phyloP scores from a whole-genome alignment of 2,329 filamentous ascomycete genomes.

The Blumeria graminis region DNA sequence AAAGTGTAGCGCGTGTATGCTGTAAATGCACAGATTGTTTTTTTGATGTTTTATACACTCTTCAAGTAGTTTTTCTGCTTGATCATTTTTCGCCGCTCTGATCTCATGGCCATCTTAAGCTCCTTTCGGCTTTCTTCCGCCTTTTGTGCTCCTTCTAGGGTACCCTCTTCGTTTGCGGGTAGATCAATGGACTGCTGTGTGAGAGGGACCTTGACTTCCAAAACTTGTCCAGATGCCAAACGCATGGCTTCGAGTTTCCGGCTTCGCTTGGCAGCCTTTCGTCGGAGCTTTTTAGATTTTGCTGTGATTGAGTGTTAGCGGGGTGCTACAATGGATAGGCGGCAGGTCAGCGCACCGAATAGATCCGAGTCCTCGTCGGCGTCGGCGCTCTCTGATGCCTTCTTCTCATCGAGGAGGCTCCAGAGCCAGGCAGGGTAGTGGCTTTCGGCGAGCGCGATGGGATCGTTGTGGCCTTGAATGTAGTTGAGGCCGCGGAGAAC shows the following conservation, averaged over 20 bases:
- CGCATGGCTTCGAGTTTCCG: slow-evolving; percentile 31
- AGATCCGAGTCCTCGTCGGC: slow-evolving; percentile 49
- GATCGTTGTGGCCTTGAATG: slow-evolving; percentile 47
- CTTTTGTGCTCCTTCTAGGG: slow-evolving; percentile 19
- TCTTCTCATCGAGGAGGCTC: slow-evolving; percentile 37
- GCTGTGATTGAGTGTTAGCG: slow-evolving; percentile 21
- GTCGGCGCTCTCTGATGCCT: slow-evolving; percentile 24
- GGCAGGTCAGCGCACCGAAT: slow-evolving; percentile 33
- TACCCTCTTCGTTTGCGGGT: slow-evolving; percentile 19
- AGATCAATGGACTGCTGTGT: slow-evolving; percentile 61
- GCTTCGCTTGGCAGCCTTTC: slow-evolving; percentile 41
- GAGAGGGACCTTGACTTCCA: slow-evolving; percentile 44
- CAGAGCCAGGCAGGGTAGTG: slow-evolving; percentile 69
- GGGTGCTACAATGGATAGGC: background rate
- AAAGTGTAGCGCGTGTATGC: no score
- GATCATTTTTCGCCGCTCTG: slow-evolving; percentile 50
- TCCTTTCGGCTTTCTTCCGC: slow-evolving; percentile 30
- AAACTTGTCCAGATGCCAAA: slow-evolving; percentile 39
- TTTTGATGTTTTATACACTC: slow-evolving; percentile 28
- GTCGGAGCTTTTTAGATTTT: slow-evolving; percentile 65
- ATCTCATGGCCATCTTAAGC: slow-evolving; percentile 46
- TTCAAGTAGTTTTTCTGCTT: slow-evolving; percentile 75
- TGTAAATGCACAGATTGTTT: no score
- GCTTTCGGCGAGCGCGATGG: slow-evolving; percentile 46
- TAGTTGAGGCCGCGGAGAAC: slow-evolving; percentile 53